Evolutionary conservation across 2,329 filamentous ascomycete species (phyloP), one percentile per base, ranked within the genome.

Genomic region (Hypocreales sp.): DNA sequence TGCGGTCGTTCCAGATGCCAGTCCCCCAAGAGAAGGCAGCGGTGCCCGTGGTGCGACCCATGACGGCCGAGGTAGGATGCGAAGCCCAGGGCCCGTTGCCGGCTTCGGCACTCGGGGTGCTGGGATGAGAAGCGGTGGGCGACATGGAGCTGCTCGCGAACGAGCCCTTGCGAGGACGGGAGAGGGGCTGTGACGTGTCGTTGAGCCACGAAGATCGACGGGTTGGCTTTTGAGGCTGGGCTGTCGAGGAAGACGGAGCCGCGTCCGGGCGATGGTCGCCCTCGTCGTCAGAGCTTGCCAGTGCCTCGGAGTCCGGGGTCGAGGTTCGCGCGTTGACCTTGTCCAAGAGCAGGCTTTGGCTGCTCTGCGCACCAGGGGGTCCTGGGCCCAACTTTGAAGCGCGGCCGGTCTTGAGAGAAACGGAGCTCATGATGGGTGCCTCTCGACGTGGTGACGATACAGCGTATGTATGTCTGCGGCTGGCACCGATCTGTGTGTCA

Each of bases 211-310:
- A 92, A 24, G 79, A 68, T 36, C 82, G 72, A 30, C 81, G 72
- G 15, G 66, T 67, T 25, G 78, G 70, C 41, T 75, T 80, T 26
- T 56, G 64, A 26, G 57, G 65, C 40, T 59, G 67, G 30, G 50
- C 45, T 33, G 48, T 47, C 9, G 19, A 22, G 14, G 30, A 17
- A 9, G 33, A 24, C 41, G 53, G 55, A 36, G 55, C 55, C 42
- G 46, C 51, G 31, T 66, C 68, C 39, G 69, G 62, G 38, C 68
- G 64, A 46, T 72, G 64, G 34, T 93, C 79, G 31, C 61, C 67
- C 51, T 98, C 90, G 50, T 95, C 90, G 50, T 95, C 90, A 9
- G 86, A 94, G 39, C 87, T 95, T 28, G 79, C 84, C 33, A 95
- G 60, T 27, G 82, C 87, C 48, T 95, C 87, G 4, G 86, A 94